Evolutionary conservation across 192 early-diverging fungal genomes (phyloP).

Genomic region (Backusella psychrophila): DNA sequence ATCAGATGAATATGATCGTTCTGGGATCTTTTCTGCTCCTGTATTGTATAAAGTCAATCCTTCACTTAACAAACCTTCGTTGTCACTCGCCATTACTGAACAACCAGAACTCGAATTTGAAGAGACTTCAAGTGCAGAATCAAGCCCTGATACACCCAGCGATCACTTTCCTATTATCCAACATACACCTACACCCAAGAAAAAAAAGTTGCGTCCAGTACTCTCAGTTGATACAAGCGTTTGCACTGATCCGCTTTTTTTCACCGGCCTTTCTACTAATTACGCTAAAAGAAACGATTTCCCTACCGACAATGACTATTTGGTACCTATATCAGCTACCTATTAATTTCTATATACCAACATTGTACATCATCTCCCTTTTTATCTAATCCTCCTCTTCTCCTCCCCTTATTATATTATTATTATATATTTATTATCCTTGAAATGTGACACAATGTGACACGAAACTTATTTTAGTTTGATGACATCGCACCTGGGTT

Average conservation of each 20-base stretch:
- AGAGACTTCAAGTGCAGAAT: slow-evolving; percentile 12
- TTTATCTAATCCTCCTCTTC: background rate
- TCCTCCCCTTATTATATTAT: background rate
- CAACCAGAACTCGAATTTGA: background rate
- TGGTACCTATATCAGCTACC: slow-evolving; percentile 15
- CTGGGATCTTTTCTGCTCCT: background rate
- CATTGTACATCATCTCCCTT: slow-evolving; percentile 5
- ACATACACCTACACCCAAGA: background rate
- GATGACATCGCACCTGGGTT: slow-evolving; percentile 1
- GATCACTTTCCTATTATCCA: background rate
- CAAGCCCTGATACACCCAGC: slow-evolving; percentile 5
- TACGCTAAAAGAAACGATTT: background rate
- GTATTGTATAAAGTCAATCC: slow-evolving; percentile 21
- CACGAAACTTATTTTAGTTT: slow-evolving; percentile 8
- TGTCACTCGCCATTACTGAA: background rate
- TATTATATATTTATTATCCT: background rate
- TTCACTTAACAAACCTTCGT: slow-evolving; percentile 5
- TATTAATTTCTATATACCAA: slow-evolving; percentile 1
- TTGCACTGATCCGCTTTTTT: slow-evolving; percentile 16
- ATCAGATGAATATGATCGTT: slow-evolving; percentile 13
- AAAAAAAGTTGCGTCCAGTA: slow-evolving; percentile 10
- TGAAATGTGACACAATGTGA: background rate
- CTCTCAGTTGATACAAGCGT: slow-evolving; percentile 16
- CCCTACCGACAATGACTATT: background rate
- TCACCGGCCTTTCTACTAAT: slow-evolving; percentile 14